These are phyloP conservation scores for Penicillium paxilli DNA, from an alignment of 495 filamentous ascomycete genomes.

Conservation along the genomic window DNA sequence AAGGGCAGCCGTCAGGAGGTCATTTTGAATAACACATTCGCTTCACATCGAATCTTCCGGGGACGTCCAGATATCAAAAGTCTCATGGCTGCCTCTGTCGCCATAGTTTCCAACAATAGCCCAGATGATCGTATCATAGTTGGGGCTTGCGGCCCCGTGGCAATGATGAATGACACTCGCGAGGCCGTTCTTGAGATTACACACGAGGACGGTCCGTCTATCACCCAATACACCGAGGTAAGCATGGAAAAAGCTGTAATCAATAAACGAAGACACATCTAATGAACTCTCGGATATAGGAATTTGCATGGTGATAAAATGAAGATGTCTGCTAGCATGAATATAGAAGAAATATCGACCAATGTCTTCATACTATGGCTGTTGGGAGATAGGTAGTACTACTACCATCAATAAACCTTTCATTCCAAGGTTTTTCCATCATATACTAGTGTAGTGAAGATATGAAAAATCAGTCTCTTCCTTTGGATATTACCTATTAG, in stretches of 20 bases:
- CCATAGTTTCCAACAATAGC: not conserved
- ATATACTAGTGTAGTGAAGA: too few species aligned
- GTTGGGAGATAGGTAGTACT: too few species aligned
- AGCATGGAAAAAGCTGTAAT: not conserved
- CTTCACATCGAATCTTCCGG: not conserved
- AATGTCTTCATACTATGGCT: too few species aligned
- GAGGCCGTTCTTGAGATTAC: not conserved
- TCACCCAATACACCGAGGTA: constrained; percentile 6
- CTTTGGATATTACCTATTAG: too few species aligned
- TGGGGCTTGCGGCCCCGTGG: constrained; percentile 2
- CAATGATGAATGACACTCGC: not conserved
- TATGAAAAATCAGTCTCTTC: too few species aligned
- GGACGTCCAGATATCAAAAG: not conserved
- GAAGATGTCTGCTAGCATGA: too few species aligned
- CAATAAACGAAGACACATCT: not conserved
- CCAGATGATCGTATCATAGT: constrained; percentile 4
- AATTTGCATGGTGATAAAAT: not conserved
- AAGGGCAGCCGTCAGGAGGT: not conserved
- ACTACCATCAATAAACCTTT: too few species aligned
- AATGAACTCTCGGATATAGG: not conserved
- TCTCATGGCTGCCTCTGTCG: not conserved
- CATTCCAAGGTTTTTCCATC: too few species aligned
- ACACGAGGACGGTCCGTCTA: not conserved
- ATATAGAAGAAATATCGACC: too few species aligned
- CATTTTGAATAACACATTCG: not conserved